These are phyloP conservation scores for Neurospora sp. DNA, from an alignment of 495 filamentous ascomycete species.

Conservation along the genomic window DNA sequence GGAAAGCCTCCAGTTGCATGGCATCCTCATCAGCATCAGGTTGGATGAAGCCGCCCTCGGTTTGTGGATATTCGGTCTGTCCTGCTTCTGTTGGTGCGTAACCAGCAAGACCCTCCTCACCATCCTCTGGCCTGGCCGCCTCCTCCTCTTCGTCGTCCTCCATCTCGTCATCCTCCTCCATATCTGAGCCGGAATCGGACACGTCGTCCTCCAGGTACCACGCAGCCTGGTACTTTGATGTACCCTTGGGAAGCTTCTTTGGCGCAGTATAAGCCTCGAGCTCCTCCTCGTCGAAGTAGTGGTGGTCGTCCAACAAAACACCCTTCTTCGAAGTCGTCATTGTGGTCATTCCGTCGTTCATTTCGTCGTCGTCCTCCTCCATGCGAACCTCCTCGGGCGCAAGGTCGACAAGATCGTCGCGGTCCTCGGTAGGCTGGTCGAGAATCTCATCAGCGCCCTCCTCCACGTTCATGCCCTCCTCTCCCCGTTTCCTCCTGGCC, in stretches of 20 bases:
- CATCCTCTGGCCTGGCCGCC: constrained; percentile 55
- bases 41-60: constrained; percentile 76
- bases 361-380: constrained; percentile 53
- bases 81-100: constrained; percentile 66
- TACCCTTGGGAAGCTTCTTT: constrained; percentile 78
- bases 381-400: constrained; percentile 71
- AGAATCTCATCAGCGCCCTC: constrained; percentile 42
- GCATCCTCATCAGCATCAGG: constrained; percentile 81
- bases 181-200: constrained; percentile 77
- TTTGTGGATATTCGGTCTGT: constrained; percentile 76
- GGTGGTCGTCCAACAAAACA: constrained; percentile 90
- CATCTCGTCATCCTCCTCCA: constrained; percentile 63
- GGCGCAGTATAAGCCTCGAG: constrained; percentile 33
- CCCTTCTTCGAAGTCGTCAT: constrained; percentile 48
- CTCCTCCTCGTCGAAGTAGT: constrained; percentile 94
- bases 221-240: constrained; percentile 84
- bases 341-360: constrained; percentile 45
- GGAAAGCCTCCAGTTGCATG: constrained; percentile 65
- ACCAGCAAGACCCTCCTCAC: constrained; percentile 59
- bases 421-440: constrained; percentile 60
- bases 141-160: constrained; percentile 48
- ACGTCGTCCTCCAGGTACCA: constrained; percentile 80
- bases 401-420: constrained; percentile 70
- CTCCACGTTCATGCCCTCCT: constrained; percentile 64
- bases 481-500: constrained; percentile 40